Evolutionary conservation across 495 filamentous ascomycete genomes (phyloP).

Genomic region (Aspergillus avenaceus): DNA sequence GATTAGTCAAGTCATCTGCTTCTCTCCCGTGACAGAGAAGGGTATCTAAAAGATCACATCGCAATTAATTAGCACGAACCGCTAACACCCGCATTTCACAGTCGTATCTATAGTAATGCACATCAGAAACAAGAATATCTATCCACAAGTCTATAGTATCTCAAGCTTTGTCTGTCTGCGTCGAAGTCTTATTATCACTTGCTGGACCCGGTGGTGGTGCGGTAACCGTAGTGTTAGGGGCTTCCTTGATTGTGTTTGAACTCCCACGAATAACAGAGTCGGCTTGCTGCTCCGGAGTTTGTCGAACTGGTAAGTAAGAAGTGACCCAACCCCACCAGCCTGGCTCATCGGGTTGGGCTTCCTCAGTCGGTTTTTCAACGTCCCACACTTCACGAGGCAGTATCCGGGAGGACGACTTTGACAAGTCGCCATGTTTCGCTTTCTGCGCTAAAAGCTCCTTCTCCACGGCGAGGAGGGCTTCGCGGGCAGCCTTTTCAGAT

Average conservation of each 20-base stretch:
- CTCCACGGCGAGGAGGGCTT: conserved; percentile 61
- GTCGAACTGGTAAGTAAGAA: conserved; percentile 29
- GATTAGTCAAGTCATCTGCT: background rate
- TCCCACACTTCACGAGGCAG: conserved; percentile 45
- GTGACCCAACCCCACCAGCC: conserved; percentile 31
- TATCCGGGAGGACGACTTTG: conserved; percentile 30
- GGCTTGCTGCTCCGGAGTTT: conserved; percentile 15
- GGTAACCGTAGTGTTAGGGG: background rate
- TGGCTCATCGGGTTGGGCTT: conserved; percentile 20
- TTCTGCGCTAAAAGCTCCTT: conserved; percentile 61
- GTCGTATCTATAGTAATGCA: conserved; percentile 11
- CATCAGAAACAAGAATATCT: conserved; percentile 1
- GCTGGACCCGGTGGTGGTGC: background rate
- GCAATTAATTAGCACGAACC: background rate
- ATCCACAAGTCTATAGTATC: background rate
- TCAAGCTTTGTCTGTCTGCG: conserved; percentile 9
- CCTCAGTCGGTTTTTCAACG: conserved; percentile 28
- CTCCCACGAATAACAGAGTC: conserved; percentile 11
- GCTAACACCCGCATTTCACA: background rate
- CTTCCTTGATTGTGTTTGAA: conserved; percentile 1
- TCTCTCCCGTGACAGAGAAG: conserved; percentile 4
- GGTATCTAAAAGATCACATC: conserved; percentile 16
- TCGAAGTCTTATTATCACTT: background rate
- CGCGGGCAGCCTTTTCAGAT: conserved; percentile 52
- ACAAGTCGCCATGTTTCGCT: conserved; percentile 31